Evolutionary conservation across 1,284 basidiomycete species (phyloP).

Genomic region (Ustanciosporium gigantosporum): DNA sequence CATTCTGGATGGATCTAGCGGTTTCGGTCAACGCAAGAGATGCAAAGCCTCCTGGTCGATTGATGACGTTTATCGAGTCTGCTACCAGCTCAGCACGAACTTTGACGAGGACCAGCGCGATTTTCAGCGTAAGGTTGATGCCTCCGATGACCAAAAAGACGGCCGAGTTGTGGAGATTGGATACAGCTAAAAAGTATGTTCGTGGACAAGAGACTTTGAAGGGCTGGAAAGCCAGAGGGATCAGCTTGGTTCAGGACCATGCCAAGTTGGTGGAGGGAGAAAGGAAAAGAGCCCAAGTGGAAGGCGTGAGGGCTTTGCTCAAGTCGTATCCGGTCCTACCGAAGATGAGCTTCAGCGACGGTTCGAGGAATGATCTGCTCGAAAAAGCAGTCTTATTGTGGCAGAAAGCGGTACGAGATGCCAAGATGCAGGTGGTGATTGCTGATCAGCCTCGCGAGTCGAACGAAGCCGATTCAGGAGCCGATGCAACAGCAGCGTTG

Average conservation of each 20-base stretch:
- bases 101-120: conserved; percentile 68
- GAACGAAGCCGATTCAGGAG: background rate
- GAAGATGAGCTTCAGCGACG: conserved; percentile 38
- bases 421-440: conserved; percentile 25
- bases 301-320: conserved; percentile 79
- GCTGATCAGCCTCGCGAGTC: conserved; percentile 13
- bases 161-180: conserved; percentile 87
- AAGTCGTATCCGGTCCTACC: conserved; percentile 17
- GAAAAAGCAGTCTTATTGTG: conserved; percentile 30
- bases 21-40: conserved; percentile 84
- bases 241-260: conserved; percentile 85
- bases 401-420: conserved; percentile 34
- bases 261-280: conserved; percentile 72
- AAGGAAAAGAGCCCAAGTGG: conserved; percentile 79
- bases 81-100: conserved; percentile 64
- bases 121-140: conserved; percentile 78
- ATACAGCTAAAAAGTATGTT: conserved; percentile 91
- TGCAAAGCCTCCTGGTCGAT: conserved; percentile 77
- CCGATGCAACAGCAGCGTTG: background rate
- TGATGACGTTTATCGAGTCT: conserved; percentile 67
- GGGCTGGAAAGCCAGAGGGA: conserved; percentile 81
- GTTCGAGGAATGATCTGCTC: conserved; percentile 12
- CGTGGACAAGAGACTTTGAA: conserved; percentile 82
- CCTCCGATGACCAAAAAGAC: conserved; percentile 84
- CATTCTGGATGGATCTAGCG: conserved; percentile 83